phyloP scores from a whole-genome alignment of 164 flowering plant species.

The Magnolia officinalis region DNA sequence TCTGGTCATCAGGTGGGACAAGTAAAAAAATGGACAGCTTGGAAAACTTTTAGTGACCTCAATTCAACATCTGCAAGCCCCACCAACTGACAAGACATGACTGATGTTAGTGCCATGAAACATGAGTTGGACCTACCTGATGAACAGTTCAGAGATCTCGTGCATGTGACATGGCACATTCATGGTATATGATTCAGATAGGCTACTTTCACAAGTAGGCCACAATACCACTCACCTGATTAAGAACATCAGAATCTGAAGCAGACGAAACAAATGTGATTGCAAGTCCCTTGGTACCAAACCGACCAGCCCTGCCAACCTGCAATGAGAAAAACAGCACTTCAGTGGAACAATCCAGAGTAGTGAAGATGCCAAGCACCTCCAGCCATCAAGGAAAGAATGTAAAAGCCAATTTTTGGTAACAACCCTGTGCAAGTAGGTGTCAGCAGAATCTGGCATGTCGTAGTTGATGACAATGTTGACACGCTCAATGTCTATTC shows the following conservation, averaged over 20 bases:
- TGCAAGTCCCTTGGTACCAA: constrained; percentile 98
- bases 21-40: too few relatives aligned
- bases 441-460: constrained; percentile 99
- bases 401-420: not conserved
- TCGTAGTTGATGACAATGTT: constrained; percentile 98
- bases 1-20: too few relatives aligned
- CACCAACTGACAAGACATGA: too few relatives aligned
- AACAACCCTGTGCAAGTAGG: constrained; percentile 85
- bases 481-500: constrained; percentile 95
- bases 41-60: too few relatives aligned
- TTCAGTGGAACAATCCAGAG: not conserved
- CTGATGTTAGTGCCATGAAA: too few relatives aligned
- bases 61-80: not conserved
- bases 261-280: constrained; percentile 93
- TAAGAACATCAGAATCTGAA: constrained; percentile 86
- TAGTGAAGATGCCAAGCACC: not conserved
- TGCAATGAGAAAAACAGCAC: constrained; percentile 16
- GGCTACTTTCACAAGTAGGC: not conserved
- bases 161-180: not conserved
- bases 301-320: constrained; percentile 99
- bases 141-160: not conserved
- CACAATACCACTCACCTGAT: constrained; percentile 50
- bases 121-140: too few relatives aligned
- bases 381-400: not conserved
- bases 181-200: not conserved